phyloP scores from a whole-genome alignment of 306 rosid species.

The Quillaja saponaria region DNA sequence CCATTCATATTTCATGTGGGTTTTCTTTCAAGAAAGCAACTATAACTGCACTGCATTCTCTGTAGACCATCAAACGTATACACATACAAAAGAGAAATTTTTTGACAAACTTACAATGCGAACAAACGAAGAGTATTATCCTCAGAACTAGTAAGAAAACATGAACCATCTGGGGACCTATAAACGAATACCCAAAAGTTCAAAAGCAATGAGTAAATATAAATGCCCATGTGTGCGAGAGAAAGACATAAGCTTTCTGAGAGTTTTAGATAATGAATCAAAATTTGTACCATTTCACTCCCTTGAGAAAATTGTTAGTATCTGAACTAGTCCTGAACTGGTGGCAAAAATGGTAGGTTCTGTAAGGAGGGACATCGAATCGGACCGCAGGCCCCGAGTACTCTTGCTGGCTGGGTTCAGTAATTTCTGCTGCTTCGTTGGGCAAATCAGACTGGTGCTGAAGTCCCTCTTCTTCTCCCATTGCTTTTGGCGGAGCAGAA shows the following conservation, averaged over 20 bases:
- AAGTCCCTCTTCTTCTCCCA: slow-evolving; percentile 49
- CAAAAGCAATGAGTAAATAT: background rate
- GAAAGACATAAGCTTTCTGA: too few species aligned
- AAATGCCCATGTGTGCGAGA: background rate
- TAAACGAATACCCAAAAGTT: background rate
- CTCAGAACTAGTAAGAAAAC: slow-evolving; percentile 78
- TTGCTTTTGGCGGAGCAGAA: slow-evolving; percentile 7
- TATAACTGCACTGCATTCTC: too few species aligned
- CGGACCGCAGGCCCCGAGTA: slow-evolving; percentile 59
- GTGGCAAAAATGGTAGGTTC: slow-evolving; percentile 68
- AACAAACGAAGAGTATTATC: slow-evolving; percentile 78
- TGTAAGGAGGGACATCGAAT: slow-evolving; percentile 60
- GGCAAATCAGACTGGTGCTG: slow-evolving; percentile 17
- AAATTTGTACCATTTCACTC: slow-evolving; percentile 66
- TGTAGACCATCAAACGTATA: too few species aligned
- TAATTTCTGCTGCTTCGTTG: slow-evolving; percentile 1
- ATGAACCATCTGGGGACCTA: slow-evolving; percentile 96
- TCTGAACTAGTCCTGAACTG: slow-evolving; percentile 67
- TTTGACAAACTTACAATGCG: slow-evolving; percentile 45
- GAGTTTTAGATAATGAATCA: background rate
- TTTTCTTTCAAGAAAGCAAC: too few species aligned
- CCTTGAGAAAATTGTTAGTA: slow-evolving; percentile 88
- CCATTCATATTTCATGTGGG: too few species aligned
- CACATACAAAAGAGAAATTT: too few species aligned
- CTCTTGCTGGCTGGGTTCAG: slow-evolving; percentile 26